Base-by-base conservation (phyloP, 1,284 basidiomycete genomes). In the Trichosporon sp. region DNA sequence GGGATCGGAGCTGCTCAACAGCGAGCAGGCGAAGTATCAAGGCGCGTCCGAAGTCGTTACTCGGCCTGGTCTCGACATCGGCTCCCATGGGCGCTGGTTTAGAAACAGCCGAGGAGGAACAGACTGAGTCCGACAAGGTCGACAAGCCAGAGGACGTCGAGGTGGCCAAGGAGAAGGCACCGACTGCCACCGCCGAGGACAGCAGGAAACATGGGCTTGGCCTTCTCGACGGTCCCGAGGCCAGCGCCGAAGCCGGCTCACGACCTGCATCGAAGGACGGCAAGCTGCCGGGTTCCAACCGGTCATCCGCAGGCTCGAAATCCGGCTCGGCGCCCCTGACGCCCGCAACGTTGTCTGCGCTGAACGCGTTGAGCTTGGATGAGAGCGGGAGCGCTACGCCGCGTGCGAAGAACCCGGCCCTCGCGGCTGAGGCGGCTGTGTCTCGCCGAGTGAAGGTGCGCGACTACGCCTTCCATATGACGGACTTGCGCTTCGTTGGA, bases 401-500 rank as follows among this genome's bases (percentile, higher is more conserved):
- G 16, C 59, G 59, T n/a, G 59, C 59, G 59, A 16, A 14, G 14
- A 63, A 63, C 59, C 59, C 59, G 12, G 59, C 59, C 16, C 59
- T 69, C 16, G 48, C 14, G 32, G 64, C 64, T 10, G 59, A 66
- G 11, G 71, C 65, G 5, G 61, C 66, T 5, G 64, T 71, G 16
- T 48, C 66, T 7, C 73, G 73, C 14, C 73, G 73, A n/a, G 73
- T 81, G 5, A 68, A 78, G 21, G 77, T 83, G 16, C 78, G 80
- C 51, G 82, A 83, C 68, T 83, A 76, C 68, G 82, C 79, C 1
- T 83, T 76, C 65, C 64, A 74, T 2, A 16, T 67, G 2, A 61
- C 70, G 2, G 82, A 83, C 72, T 78, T 78, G 8, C 77, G 81
- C 19, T 75, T 76, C 73, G 68, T 73, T n/a, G 80, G 82, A 2